Percentiles rank a stretch among this genome's conserved stretches.
Evolutionary conservation across 1,284 basidiomycete species (phyloP).

Genomic region (Pascua sp.): DNA sequence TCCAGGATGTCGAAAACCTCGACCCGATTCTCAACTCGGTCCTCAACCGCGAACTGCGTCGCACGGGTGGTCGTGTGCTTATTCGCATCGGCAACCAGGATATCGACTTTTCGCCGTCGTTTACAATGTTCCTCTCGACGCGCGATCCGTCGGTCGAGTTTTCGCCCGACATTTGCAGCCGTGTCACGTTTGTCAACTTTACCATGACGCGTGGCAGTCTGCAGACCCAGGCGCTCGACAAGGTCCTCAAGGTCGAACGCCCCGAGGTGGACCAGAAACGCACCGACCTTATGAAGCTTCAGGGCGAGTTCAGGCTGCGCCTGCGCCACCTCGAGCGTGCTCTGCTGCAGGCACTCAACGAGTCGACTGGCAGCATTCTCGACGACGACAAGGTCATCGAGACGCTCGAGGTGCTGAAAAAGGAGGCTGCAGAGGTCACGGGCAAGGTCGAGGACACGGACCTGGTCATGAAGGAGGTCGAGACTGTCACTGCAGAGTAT

Average conservation of each 20-base stretch:
- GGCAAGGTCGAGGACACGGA: constrained; percentile 98
- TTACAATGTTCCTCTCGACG: constrained; percentile 98
- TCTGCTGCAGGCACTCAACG: constrained; percentile 91
- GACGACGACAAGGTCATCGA: constrained; percentile 99
- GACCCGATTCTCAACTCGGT: constrained; percentile 98
- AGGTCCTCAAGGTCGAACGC: constrained; percentile 93
- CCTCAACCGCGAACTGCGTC: constrained; percentile 91
- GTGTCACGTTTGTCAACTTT: constrained; percentile 99
- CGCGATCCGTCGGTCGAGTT: constrained; percentile 96
- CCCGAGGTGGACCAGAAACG: constrained; percentile 96
- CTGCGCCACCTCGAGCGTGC: constrained; percentile 90
- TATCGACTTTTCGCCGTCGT: constrained; percentile 98
- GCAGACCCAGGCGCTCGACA: constrained; percentile 95
- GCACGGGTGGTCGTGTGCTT: constrained; percentile 93
- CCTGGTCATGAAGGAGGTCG: constrained; percentile 91
- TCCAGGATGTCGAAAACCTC: constrained; percentile 96
- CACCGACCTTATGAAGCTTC: constrained; percentile 97
- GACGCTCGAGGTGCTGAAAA: constrained; percentile 93
- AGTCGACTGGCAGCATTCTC: constrained; percentile 93
- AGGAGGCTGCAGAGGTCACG: constrained; percentile 94
- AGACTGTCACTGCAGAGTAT: constrained; percentile 92
- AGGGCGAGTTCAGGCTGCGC: constrained; percentile 94
- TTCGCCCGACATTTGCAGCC: constrained; percentile 96
- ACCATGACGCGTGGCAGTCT: constrained; percentile 98
- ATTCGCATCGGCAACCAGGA: constrained; percentile 98